Evolutionary conservation across 345 rosid genomes (phyloP).

Genomic region (Melastoma malabathricum): DNA sequence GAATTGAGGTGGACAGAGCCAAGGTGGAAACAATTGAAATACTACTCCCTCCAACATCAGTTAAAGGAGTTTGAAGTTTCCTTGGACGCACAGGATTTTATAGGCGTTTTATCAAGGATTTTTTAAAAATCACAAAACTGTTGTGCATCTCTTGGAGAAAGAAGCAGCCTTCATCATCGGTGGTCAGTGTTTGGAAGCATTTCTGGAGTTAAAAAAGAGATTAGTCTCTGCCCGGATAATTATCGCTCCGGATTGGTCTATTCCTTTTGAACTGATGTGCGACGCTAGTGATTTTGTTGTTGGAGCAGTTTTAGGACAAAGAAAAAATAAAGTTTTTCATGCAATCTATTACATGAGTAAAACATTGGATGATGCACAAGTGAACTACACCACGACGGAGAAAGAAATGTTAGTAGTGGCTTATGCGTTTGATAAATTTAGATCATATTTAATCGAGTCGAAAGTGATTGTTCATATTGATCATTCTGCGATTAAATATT

Average conservation of each 20-base stretch:
- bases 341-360: too few relatives aligned
- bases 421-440: neutral
- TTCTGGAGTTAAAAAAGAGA: neutral
- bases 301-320: too few relatives aligned
- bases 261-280: slow-evolving; percentile 1
- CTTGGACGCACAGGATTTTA: neutral
- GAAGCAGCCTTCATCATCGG: neutral
- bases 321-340: too few relatives aligned
- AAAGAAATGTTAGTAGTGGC: too few relatives aligned
- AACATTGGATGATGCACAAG: too few relatives aligned
- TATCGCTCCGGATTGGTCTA: neutral
- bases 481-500: neutral
- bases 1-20: neutral
- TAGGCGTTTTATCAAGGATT: too few relatives aligned
- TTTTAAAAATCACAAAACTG: neutral
- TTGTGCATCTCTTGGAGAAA: neutral
- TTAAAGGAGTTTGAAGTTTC: neutral
- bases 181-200: neutral
- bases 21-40: slow-evolving; percentile 3
- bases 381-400: too few relatives aligned
- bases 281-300: neutral
- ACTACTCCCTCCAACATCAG: neutral
- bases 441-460: too few relatives aligned
- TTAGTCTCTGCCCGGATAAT: neutral
- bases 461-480: neutral